These are phyloP conservation scores for Juglanconis sp. DNA, from an alignment of 2,329 filamentous ascomycete genomes.

Conservation along the genomic window DNA sequence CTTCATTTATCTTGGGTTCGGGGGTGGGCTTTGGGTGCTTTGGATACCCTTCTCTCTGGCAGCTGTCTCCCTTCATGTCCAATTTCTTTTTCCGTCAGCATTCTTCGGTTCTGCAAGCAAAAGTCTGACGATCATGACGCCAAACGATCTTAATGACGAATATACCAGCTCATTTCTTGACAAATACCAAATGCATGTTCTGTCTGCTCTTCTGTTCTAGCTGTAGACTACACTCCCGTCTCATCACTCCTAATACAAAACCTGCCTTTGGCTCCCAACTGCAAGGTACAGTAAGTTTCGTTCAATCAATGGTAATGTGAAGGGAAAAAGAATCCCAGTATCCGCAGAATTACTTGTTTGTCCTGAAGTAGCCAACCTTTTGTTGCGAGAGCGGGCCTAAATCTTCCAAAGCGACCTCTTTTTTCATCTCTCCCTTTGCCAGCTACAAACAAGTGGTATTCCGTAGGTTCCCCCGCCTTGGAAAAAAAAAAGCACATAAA, in stretches of 20 bases:
- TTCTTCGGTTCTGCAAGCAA: not conserved
- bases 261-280: not conserved
- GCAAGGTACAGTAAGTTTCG: not conserved
- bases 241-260: not conserved
- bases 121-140: not conserved
- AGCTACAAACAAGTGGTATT: conserved; percentile 16
- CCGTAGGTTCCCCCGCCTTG: conserved; percentile 1
- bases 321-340: not conserved
- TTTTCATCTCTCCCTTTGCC: not conserved
- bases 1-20: no score
- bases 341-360: not conserved
- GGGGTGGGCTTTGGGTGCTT: not conserved
- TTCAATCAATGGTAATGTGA: not conserved
- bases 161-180: not conserved
- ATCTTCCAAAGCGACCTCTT: not conserved
- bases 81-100: not conserved
- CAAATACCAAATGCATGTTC: not conserved
- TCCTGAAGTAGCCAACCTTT: not conserved
- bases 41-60: not conserved
- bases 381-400: not conserved
- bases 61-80: not conserved
- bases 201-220: not conserved
- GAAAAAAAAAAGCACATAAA: conserved; percentile 7
- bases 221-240: not conserved
- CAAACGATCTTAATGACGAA: not conserved